Conservation (phyloP, 305 asterid species). For the Petunia hybrid region DNA sequence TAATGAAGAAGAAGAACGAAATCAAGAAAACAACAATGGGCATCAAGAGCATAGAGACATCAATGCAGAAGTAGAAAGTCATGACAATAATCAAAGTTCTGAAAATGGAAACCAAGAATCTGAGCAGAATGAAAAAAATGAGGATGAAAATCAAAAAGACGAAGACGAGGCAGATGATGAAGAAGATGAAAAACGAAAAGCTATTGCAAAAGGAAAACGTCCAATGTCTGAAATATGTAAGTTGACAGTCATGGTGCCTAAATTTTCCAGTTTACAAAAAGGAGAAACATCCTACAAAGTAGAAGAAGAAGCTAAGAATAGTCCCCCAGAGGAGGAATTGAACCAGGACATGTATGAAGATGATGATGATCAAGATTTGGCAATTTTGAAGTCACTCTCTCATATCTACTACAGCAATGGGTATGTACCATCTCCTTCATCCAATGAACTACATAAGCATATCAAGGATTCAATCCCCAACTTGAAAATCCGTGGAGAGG, state of each 20-base stretch:
- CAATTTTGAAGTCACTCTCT: not conserved
- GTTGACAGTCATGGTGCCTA: not conserved
- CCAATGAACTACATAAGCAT: not conserved
- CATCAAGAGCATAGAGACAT: too few relatives aligned
- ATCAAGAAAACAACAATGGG: too few relatives aligned
- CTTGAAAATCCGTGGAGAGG: not conserved
- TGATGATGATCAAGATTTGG: not conserved
- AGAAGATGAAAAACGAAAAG: not conserved
- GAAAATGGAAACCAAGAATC: not conserved
- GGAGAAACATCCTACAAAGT: not conserved
- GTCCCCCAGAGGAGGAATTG: not conserved
- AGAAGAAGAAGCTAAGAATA: not conserved
- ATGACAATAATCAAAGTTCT: not conserved
- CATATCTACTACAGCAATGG: not conserved
- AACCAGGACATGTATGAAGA: not conserved
- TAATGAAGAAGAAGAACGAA: too few relatives aligned
- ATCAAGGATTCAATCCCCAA: not conserved
- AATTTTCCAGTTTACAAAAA: too few relatives aligned
- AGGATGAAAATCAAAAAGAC: too few relatives aligned
- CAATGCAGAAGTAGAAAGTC: not conserved
- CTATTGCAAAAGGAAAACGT: not conserved
- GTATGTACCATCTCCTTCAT: not conserved
- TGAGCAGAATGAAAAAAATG: not conserved
- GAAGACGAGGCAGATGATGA: not conserved
- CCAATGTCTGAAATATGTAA: too few relatives aligned